Conservation (phyloP, 345 rosid species). For the Firmiana major region DNA sequence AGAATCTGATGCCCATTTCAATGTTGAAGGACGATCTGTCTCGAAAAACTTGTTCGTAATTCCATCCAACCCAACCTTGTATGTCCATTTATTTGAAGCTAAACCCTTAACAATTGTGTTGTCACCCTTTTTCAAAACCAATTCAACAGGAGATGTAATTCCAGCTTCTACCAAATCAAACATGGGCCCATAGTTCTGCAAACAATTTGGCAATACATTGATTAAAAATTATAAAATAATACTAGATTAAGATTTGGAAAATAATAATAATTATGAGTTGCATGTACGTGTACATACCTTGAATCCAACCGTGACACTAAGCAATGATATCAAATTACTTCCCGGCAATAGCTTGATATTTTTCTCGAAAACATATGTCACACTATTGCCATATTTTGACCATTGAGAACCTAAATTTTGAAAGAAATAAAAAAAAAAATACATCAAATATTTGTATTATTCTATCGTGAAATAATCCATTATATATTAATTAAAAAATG, state of each 20-base stretch:
- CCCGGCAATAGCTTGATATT: conserved; percentile 18
- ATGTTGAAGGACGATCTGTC: background rate
- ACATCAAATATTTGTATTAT: background rate
- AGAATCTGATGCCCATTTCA: conserved; percentile 11
- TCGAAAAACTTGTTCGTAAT: conserved; percentile 2
- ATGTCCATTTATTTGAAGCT: conserved; percentile 32
- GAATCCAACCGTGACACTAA: conserved; percentile 36
- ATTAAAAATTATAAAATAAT: background rate
- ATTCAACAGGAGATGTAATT: conserved; percentile 32
- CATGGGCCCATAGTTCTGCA: conserved; percentile 31
- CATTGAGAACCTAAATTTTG: conserved; percentile 15
- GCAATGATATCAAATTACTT: conserved; percentile 16
- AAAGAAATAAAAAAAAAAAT: background rate
- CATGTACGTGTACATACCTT: conserved; percentile 15
- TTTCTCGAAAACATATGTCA: conserved; percentile 13
- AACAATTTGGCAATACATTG: background rate
- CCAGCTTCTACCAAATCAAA: conserved; percentile 24
- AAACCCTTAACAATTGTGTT: conserved; percentile 11
- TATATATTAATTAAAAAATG: background rate
- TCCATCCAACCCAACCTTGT: conserved; percentile 41
- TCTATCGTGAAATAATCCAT: background rate
- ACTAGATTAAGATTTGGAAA: background rate
- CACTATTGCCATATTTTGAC: background rate
- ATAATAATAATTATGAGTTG: background rate
- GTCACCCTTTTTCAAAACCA: conserved; percentile 1